Evolutionary conservation across 306 rosid species (phyloP).

Genomic region (Quercus ilex): DNA sequence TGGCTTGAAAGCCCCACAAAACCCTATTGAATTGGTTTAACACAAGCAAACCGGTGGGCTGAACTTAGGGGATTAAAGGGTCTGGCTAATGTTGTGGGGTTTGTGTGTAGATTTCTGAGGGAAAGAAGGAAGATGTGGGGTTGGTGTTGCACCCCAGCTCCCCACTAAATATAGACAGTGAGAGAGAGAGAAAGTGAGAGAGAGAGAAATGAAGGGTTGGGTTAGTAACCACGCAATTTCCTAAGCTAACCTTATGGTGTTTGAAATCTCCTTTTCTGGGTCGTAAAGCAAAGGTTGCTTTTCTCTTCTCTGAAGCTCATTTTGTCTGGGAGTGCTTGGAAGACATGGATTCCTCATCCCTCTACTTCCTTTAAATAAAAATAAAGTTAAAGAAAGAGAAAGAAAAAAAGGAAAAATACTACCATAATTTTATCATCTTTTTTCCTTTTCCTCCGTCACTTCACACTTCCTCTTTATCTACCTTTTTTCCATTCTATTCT

Average conservation of each 20-base stretch:
- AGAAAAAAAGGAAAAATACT: conserved; percentile 26
- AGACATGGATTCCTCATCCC: conserved; percentile 79
- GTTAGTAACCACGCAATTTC: conserved; percentile 85
- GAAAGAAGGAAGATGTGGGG: conserved; percentile 66
- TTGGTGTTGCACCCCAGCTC: conserved; percentile 54
- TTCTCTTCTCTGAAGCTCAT: conserved; percentile 76
- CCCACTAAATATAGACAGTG: conserved; percentile 57
- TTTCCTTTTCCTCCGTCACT: conserved; percentile 38
- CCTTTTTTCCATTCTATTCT: conserved; percentile 4
- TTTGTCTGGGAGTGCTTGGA: conserved; percentile 97
- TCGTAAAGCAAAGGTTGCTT: conserved; percentile 83
- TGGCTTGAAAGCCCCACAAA: conserved; percentile 40
- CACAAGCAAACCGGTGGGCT: conserved; percentile 42
- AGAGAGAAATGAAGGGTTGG: conserved; percentile 9
- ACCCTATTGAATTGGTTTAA: conserved; percentile 57
- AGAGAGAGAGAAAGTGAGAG: conserved; percentile 7
- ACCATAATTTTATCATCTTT: conserved; percentile 41
- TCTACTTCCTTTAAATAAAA: conserved; percentile 37
- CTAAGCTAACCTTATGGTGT: conserved; percentile 72
- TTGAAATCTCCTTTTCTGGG: conserved; percentile 97
- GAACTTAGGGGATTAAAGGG: conserved; percentile 31
- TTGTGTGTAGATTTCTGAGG: conserved; percentile 43
- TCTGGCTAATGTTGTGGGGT: conserved; percentile 35
- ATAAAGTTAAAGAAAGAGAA: conserved; percentile 33
- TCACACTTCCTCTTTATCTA: conserved; percentile 27